Evolutionary conservation across 257 asterid genomes (phyloP), one percentile per base, ranked within the genome.

Genomic region (Cordia subcordata): DNA sequence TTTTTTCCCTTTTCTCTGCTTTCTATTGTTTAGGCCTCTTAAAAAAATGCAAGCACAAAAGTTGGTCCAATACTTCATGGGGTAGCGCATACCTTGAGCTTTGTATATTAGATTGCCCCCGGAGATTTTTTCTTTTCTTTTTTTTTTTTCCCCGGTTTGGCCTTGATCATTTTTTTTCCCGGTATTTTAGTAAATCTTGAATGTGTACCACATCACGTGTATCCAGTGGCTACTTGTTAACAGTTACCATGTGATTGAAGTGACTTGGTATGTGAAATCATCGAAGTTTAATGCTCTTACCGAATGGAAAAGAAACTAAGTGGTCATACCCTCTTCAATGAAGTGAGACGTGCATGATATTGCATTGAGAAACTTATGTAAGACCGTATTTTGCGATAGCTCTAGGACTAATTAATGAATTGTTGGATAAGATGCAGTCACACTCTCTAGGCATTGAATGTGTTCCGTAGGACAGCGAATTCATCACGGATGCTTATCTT

Each of bases 331-430:
- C 32, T 53, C 10, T 53, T 64, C 13, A 35, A 47, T 44, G n/a
- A 32, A 53, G 51, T 33, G 53, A 39, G 38, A 32, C 21, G 13
- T 49, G 57, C 58, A 38, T 15, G 49, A 37, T 20, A 27, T 50
- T 38, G 58, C 58, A 53, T 60, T 60, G 38, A 33, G 15, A 18
- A 11, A 52, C 19, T 64, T 61, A 9, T 15, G 11, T 23, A 20
- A 8, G 8, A 38, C 47, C 57, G 14, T 45, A 33, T 56, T n/a
- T 10, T 56, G 8, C 27, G 10, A 55, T 56, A 40, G 58, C 55
- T 66, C 12, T n/a, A n/a, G n/a, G n/a, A n/a, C n/a, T n/a, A n/a
- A n/a, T n/a, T n/a, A n/a, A n/a, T n/a, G n/a, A n/a, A n/a, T n/a
- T n/a, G n/a, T n/a, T n/a, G n/a, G n/a, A n/a, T n/a, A n/a, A n/a